These are phyloP conservation scores for Peniophora sp. DNA, from an alignment of 1,284 basidiomycete species.

Conservation along the genomic window DNA sequence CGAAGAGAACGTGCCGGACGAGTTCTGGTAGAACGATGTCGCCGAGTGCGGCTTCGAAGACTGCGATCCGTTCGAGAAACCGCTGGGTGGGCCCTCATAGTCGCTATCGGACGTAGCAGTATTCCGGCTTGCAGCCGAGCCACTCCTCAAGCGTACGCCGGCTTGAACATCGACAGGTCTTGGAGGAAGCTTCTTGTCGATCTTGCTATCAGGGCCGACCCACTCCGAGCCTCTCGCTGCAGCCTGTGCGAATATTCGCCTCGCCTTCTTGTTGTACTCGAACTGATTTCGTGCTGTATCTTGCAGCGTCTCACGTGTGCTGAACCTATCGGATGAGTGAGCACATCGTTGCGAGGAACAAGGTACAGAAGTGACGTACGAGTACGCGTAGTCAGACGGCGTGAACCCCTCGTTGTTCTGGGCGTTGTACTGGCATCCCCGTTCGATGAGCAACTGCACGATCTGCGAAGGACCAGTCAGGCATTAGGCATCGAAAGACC, in stretches of 20 bases:
- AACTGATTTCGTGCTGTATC: conserved; percentile 69
- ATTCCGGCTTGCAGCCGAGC: conserved; percentile 71
- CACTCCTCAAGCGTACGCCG: conserved; percentile 57
- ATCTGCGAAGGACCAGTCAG: conserved; percentile 40
- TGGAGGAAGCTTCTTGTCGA: conserved; percentile 1
- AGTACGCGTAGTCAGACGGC: conserved; percentile 88
- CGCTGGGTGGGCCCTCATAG: conserved; percentile 25
- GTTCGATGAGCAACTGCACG: conserved; percentile 81
- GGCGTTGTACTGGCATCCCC: conserved; percentile 74
- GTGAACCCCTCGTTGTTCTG: conserved; percentile 90
- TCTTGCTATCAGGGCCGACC: conserved; percentile 24
- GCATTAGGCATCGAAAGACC: conserved; percentile 4
- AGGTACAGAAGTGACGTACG: conserved; percentile 40
- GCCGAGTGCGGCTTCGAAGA: conserved; percentile 16
- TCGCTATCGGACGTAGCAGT: conserved; percentile 65
- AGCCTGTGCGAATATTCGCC: conserved; percentile 62
- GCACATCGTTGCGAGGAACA: conserved; percentile 7
- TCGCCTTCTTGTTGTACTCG: conserved; percentile 68
- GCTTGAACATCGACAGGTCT: conserved; percentile 14
- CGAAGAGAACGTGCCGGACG: conserved; percentile 34
- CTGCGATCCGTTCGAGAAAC: not conserved
- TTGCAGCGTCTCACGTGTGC: conserved; percentile 65
- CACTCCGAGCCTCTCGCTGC: conserved; percentile 56
- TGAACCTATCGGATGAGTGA: conserved; percentile 34
- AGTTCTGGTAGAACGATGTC: conserved; percentile 16